Base-by-base conservation (phyloP, 2,329 filamentous ascomycete species). In the Calonectria pteridis region DNA sequence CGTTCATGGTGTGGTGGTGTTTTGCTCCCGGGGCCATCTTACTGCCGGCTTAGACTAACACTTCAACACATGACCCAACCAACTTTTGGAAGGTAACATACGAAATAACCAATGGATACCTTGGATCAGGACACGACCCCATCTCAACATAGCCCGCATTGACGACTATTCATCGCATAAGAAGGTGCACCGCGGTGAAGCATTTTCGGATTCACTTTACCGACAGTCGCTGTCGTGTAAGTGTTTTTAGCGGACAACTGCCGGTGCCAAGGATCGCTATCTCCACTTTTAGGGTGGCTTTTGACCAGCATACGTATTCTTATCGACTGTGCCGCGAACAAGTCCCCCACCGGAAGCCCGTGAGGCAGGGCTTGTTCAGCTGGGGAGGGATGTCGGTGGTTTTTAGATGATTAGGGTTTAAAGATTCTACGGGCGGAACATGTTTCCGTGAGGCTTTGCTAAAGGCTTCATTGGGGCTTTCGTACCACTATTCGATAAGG, bases 211-310 rank as follows among this genome's bases (percentile, higher is more conserved):
- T 67, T 71, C 62, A 29, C 62, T 35, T 28, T 58, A 43, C 49
- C 37, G 20, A 62, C 49, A 9, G 51, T 62, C 26, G 55, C 55
- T 62, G 55, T 35, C 26, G 62, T 35, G 46, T 67, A 51, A 71
- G 62, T 67, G 46, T 58, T 51, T 46, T 20, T 14, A 50, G 43
- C 23, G 23, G 23, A 59, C 46, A 49, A 66, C 49, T 71, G 50
- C 59, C 62, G 63, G 62, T 26, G n/a, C 49, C 51, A 62, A 55
- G 63, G 43, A 53, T n/a, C 9, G 18, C 63, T 53, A 69, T 40
- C 46, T 65, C 70, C 49, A 68, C 70, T 58, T 58, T 50, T n/a
- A 55, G 65, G 49, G 70, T 72, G 65, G 70, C 70, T 69, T 69
- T 63, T 43, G 35, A n/a, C 37, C 23, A 29, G 65, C 65, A 49